phyloP scores from a whole-genome alignment of 2,329 filamentous ascomycete species.

The Epichloe sylvatica region DNA sequence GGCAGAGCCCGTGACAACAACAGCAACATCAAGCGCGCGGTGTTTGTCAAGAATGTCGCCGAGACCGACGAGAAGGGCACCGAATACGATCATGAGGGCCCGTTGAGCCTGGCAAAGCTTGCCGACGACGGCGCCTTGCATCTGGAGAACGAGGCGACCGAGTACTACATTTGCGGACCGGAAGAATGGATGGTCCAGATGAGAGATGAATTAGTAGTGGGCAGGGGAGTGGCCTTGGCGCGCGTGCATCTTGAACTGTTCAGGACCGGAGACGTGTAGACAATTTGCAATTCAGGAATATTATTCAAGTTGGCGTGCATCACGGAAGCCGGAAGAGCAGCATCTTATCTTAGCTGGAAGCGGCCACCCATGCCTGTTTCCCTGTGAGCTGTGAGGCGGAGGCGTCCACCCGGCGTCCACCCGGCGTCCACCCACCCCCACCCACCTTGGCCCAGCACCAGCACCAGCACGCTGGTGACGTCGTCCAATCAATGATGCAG shows the following conservation, averaged over 20 bases:
- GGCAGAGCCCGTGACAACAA: conserved; percentile 12
- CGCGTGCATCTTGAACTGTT: conserved; percentile 53
- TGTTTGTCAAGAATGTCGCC: conserved; percentile 39
- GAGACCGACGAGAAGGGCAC: conserved; percentile 29
- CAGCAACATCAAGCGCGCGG: conserved; percentile 16
- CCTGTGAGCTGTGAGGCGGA: background rate
- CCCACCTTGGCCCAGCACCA: background rate
- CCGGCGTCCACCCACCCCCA: background rate
- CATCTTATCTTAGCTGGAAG: too few relatives aligned
- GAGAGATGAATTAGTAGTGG: conserved; percentile 33
- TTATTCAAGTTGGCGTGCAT: too few relatives aligned
- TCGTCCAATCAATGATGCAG: conserved; percentile 1
- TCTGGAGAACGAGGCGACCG: conserved; percentile 34
- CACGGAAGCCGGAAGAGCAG: too few relatives aligned
- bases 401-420: background rate
- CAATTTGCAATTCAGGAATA: background rate
- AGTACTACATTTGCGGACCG: conserved; percentile 60
- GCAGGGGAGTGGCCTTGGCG: conserved; percentile 35
- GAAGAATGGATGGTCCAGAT: conserved; percentile 50
- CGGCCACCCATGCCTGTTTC: too few relatives aligned
- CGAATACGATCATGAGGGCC: conserved; percentile 43
- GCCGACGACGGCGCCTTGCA: conserved; percentile 36
- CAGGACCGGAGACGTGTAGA: conserved; percentile 32
- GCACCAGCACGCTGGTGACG: background rate
- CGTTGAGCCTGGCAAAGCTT: conserved; percentile 40